Conservation (phyloP, 176 grass and related monocot genomes). For the Raddia distichophylla region DNA sequence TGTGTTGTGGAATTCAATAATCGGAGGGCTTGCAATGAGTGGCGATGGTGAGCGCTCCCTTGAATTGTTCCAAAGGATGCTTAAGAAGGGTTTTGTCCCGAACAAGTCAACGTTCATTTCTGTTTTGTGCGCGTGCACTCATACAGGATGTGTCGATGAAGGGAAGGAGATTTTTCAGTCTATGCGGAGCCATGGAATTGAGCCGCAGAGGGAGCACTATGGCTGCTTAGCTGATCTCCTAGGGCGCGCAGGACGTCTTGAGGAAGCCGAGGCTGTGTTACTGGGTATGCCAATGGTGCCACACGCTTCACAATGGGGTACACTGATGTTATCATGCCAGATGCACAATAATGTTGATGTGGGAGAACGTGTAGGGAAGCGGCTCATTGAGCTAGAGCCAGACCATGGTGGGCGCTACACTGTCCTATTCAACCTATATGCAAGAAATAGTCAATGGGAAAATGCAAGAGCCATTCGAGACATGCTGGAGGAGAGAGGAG, state of each 20-base stretch:
- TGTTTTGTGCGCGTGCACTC: slow-evolving; percentile 64
- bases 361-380: slow-evolving; percentile 56
- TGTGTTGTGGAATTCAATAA: slow-evolving; percentile 72
- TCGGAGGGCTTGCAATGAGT: slow-evolving; percentile 64
- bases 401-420: slow-evolving; percentile 65
- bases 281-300: slow-evolving; percentile 74
- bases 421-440: slow-evolving; percentile 64
- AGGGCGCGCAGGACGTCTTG: slow-evolving; percentile 46
- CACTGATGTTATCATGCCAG: slow-evolving; percentile 61
- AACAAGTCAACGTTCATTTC: slow-evolving; percentile 58
- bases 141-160: slow-evolving; percentile 52
- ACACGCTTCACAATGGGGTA: slow-evolving; percentile 70
- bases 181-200: slow-evolving; percentile 43
- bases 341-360: slow-evolving; percentile 55
- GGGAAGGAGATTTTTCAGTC: slow-evolving; percentile 55
- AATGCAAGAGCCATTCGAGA: slow-evolving; percentile 48
- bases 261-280: slow-evolving; percentile 56
- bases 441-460: slow-evolving; percentile 52
- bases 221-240: slow-evolving; percentile 70
- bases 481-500: slow-evolving; percentile 56
- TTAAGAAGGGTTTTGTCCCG: slow-evolving; percentile 37
- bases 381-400: slow-evolving; percentile 63
- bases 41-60: slow-evolving; percentile 43
- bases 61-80: slow-evolving; percentile 51
- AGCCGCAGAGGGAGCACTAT: slow-evolving; percentile 67